Base-by-base conservation (phyloP, 1,139 yeast species). In the Saccharomycopsis hybrid region DNA sequence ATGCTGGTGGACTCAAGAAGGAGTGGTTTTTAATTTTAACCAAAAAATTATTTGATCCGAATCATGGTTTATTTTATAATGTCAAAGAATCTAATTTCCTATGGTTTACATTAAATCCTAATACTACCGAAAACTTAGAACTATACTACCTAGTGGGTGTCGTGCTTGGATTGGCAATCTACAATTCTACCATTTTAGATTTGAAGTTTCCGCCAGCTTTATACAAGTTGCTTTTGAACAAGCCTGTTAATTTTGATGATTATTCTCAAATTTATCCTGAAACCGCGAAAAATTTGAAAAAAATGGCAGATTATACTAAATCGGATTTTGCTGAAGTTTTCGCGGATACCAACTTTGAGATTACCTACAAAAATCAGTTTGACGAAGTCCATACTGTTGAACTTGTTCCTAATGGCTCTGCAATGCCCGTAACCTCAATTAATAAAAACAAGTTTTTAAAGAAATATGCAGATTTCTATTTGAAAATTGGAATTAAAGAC, bases 1-100 rank as follows among this genome's bases (percentile, higher is more conserved):
- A 92, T 68, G 97, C 89, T 0, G 98, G 97, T 1, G 98, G 98
- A 0, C 71, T 90, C 54, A 78, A 82, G 57, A 90, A 89, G 62
- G 97, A 92, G 61, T 92, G 97, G 97, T 90, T 92, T 64, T 69
- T 81, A 47, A 65, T 89, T 33, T 67, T 92, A 41, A 81, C 86
- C 1, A 76, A 78, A 53, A 82, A 82, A 28, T 65, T 92, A 2
- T 85, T 90, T 60, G 76, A 75, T 59, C 84, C 89, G 0, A 69
- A 70, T 46, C 76, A 80, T 43, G 87, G 88, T 0, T 70, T 85
- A 67, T 76, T 85, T 51, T 63, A 67, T 8, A 76, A 77, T 57
- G 77, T 80, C 33, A 85, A 82, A 27, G 90, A 83, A 56, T 84
- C 95, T 3, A 74, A 78, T 51, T 71, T 74, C 44, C 74, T 83